phyloP scores from a whole-genome alignment of 495 filamentous ascomycete genomes.

The Xylaria longipes region DNA sequence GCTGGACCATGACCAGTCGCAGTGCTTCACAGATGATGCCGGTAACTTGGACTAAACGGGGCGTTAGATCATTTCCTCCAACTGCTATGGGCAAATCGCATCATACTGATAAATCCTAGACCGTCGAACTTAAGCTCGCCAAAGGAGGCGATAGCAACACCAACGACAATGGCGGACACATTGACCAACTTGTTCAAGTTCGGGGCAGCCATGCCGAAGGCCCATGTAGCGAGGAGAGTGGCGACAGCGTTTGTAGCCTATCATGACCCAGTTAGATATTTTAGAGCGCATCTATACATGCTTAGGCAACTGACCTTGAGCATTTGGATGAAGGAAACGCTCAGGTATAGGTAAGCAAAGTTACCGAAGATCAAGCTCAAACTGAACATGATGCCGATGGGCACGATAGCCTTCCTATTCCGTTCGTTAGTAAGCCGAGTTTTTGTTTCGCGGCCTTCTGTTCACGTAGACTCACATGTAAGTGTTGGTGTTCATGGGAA shows the following conservation, averaged over 20 bases:
- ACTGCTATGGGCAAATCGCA: conserved; percentile 37
- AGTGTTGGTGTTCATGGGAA: conserved; percentile 78
- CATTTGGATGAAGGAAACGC: conserved; percentile 95
- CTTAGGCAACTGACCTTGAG: conserved; percentile 61
- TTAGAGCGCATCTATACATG: background rate
- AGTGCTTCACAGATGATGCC: conserved; percentile 88
- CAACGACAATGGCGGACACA: conserved; percentile 83
- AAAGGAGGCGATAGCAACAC: conserved; percentile 84
- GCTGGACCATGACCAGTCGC: conserved; percentile 87
- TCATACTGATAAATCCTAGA: conserved; percentile 75
- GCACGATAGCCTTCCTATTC: conserved; percentile 85
- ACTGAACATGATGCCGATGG: conserved; percentile 89
- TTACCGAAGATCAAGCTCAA: conserved; percentile 92
- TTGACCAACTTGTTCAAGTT: conserved; percentile 81
- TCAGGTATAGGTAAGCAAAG: conserved; percentile 86
- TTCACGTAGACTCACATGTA: conserved; percentile 62
- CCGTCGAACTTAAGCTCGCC: conserved; percentile 90
- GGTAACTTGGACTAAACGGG: conserved; percentile 65
- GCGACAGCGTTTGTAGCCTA: conserved; percentile 88
- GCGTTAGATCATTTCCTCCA: conserved; percentile 7
- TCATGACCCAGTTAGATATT: conserved; percentile 29
- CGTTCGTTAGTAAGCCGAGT: conserved; percentile 86
- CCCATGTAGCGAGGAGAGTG: conserved; percentile 82
- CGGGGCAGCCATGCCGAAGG: conserved; percentile 72
- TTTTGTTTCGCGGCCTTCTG: background rate